Conservation (phyloP, 2,329 filamentous ascomycete genomes). For the Graphilbum fragrans region DNA sequence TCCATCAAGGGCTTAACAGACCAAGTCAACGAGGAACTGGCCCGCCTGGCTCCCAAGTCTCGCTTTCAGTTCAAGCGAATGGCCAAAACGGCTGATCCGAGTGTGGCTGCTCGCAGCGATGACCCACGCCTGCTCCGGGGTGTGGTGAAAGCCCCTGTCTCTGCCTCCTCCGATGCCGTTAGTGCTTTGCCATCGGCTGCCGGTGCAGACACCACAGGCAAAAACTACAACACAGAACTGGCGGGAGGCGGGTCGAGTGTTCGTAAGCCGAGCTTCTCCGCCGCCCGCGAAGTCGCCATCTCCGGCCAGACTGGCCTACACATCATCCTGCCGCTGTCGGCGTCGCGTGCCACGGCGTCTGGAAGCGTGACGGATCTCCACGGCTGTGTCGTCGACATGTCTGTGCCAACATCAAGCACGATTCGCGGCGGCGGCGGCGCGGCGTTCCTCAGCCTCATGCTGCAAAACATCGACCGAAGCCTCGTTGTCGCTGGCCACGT, state of each 20-base stretch:
- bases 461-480: conserved; percentile 58
- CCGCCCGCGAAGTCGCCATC: conserved; percentile 50
- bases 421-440: conserved; percentile 22
- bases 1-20: conserved; percentile 72
- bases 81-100: conserved; percentile 3
- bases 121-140: conserved; percentile 26
- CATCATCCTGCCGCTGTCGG: conserved; percentile 63
- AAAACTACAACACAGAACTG: conserved; percentile 49
- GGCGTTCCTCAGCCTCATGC: conserved; percentile 55
- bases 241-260: conserved; percentile 26
- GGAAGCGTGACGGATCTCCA: conserved; percentile 59
- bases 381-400: conserved; percentile 71
- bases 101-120: conserved; percentile 19
- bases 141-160: background rate
- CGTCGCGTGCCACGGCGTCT: conserved; percentile 58
- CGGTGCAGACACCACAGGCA: conserved; percentile 12
- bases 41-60: conserved; percentile 57
- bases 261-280: conserved; percentile 52
- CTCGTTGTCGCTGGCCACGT: conserved; percentile 71
- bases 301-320: conserved; percentile 55
- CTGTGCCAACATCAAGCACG: conserved; percentile 41
- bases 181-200: conserved; percentile 17
- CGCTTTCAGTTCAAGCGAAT: conserved; percentile 67
- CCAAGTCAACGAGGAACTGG: conserved; percentile 59
- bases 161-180: background rate